Evolutionary conservation across 1,284 basidiomycete species (phyloP), one percentile per base, ranked within the genome.

Genomic region (Sanghuangporus sanghuang): DNA sequence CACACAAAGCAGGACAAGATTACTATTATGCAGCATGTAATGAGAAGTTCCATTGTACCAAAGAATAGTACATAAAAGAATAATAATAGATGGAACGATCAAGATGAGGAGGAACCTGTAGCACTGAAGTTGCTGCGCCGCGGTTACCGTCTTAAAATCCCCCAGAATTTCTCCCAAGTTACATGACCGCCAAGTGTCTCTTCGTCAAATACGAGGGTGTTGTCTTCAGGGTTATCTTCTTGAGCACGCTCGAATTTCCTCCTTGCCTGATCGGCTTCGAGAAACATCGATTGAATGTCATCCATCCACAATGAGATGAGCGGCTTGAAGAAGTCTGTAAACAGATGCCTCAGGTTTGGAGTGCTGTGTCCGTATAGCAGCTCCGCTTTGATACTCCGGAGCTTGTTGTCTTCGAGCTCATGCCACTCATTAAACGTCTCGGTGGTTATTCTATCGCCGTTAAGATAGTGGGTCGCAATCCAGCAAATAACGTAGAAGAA

Each of bases 401-500:
- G 44, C 6, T 14, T 46, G 9, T 6, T 16, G 14, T 46, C 18
- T 18, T 16, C 6, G 9, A 18, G 7, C 6, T 9, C 14, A 8
- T 12, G 18, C 44, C 44, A 46, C 6, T 56, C 54, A 11, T 11
- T 16, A 3, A 56, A 11, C 21, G 21, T 21, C 9, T 21, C 6
- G 4, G 4, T 21, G 9, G 44, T 23, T 14, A 48, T 11, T 16
- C 46, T 40, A 5, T 44, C 18, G 21, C 57, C 57, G n/a, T 49
- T 23, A 36, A 16, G 14, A 48, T 9, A 59, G 9, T 35, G 40
- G 36, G 39, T 46, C 9, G 14, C 46, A 14, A 59, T 46, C 57
- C 57, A 59, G 40, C n/a, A 27, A 11, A 59, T 39, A 27, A 59
- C 57, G 32, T 49, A 59, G 21, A 59, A 46, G 12, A 59, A 21